phyloP scores from a whole-genome alignment of 2,329 filamentous ascomycete species.

The Falciphora oryzae region DNA sequence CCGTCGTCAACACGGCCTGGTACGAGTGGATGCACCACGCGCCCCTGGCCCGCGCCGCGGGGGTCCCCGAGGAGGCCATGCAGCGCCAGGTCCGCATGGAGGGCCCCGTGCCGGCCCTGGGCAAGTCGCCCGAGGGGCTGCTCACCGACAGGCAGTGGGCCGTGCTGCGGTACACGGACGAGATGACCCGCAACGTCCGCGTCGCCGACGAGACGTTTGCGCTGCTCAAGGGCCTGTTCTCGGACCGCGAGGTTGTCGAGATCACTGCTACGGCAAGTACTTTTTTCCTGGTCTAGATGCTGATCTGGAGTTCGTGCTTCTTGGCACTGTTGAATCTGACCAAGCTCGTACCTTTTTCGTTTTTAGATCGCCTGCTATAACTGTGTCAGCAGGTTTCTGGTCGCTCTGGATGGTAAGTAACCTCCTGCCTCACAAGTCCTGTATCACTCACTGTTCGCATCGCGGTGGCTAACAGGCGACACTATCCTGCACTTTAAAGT shows the following conservation, averaged over 20 bases:
- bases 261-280: constrained; percentile 63
- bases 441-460: background rate
- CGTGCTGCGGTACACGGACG: constrained; percentile 69
- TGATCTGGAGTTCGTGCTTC: background rate
- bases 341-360: background rate
- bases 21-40: constrained; percentile 82
- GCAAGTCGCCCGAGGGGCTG: constrained; percentile 21
- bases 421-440: background rate
- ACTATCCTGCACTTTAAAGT: constrained; percentile 31
- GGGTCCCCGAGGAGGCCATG: constrained; percentile 48
- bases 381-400: constrained; percentile 76
- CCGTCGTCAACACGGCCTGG: constrained; percentile 73
- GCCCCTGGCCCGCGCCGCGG: constrained; percentile 56
- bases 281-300: background rate
- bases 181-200: constrained; percentile 71
- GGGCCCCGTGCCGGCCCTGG: constrained; percentile 23
- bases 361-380: constrained; percentile 66
- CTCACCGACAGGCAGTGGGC: constrained; percentile 59
- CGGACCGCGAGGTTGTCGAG: constrained; percentile 71
- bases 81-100: constrained; percentile 31
- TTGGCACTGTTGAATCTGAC: background rate
- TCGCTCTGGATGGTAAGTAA: constrained; percentile 67
- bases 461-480: background rate
- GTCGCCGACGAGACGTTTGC: constrained; percentile 66
- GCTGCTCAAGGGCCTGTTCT: constrained; percentile 54